Evolutionary conservation across 768 basidiomycete genomes (phyloP).

Genomic region (Imleria badia): DNA sequence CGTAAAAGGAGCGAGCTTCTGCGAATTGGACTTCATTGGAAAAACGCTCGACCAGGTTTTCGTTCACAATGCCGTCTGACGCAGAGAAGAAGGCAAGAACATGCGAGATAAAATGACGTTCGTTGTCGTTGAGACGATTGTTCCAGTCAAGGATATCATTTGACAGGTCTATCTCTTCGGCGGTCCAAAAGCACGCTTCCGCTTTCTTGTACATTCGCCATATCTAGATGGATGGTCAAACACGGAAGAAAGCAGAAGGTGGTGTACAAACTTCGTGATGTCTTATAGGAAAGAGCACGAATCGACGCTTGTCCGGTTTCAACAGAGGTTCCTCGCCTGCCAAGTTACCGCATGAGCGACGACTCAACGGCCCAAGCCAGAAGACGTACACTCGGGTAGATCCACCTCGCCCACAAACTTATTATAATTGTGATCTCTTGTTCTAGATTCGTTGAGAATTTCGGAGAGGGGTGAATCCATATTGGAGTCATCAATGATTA

Average conservation of each 20-base stretch:
- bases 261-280: constrained; percentile 71
- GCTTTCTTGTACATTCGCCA: constrained; percentile 96
- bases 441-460: not conserved
- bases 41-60: constrained; percentile 92
- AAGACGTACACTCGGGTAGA: constrained; percentile 18
- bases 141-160: constrained; percentile 86
- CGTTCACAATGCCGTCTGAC: constrained; percentile 93
- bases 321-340: constrained; percentile 71
- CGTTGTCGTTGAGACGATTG: constrained; percentile 69
- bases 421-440: not conserved
- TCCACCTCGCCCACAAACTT: constrained; percentile 21
- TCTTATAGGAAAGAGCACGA: constrained; percentile 92
- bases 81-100: constrained; percentile 95
- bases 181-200: constrained; percentile 91
- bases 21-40: constrained; percentile 86
- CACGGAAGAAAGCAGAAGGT: not conserved
- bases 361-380: not conserved
- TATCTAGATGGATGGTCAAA: constrained; percentile 49
- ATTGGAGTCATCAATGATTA: not conserved
- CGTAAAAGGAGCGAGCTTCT: constrained; percentile 94
- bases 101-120: constrained; percentile 85
- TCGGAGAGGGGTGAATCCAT: not conserved
- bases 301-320: constrained; percentile 70
- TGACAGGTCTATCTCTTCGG: constrained; percentile 87
- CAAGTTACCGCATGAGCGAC: not conserved